phyloP scores from a whole-genome alignment of 352 stramenopile genomes.

The Phytophthora litchii region DNA sequence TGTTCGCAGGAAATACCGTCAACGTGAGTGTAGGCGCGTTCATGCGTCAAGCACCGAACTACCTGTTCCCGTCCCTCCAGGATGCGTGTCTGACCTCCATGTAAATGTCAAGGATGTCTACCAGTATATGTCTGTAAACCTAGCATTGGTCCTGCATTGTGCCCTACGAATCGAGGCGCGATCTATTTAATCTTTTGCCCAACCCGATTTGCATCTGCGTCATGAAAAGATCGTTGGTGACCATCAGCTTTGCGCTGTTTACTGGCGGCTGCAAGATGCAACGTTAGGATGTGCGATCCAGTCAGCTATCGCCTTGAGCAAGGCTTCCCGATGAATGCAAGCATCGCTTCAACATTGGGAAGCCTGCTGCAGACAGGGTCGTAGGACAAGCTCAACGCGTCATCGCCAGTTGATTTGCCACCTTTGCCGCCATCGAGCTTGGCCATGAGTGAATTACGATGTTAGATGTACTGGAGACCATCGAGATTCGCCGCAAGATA shows the following conservation, averaged over 20 bases:
- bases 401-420: no score
- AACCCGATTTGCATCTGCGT: constrained; percentile 10
- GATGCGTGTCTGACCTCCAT: constrained; percentile 36
- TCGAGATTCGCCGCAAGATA: no score
- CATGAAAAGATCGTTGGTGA: constrained; percentile 7
- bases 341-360: constrained; percentile 14
- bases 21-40: constrained; percentile 28
- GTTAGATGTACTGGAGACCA: no score
- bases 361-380: constrained; percentile 7
- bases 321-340: constrained; percentile 1
- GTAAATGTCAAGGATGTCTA: constrained; percentile 15
- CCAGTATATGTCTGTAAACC: constrained; percentile 1
- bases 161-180: background rate
- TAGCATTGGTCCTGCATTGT: constrained; percentile 9
- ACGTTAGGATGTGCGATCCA: constrained; percentile 16
- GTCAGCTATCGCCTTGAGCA: constrained; percentile 2
- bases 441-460: no score
- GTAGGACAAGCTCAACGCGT: constrained; percentile 1
- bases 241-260: constrained; percentile 8
- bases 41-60: constrained; percentile 25
- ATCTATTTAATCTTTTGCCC: constrained; percentile 17
- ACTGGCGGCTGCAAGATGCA: constrained; percentile 18
- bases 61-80: constrained; percentile 29
- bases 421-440: no score
- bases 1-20: constrained; percentile 37